Evolutionary conservation across 73 alveolate genomes (phyloP), one percentile per base, ranked within the genome.

Genomic region (Durusdinium trenchii): DNA sequence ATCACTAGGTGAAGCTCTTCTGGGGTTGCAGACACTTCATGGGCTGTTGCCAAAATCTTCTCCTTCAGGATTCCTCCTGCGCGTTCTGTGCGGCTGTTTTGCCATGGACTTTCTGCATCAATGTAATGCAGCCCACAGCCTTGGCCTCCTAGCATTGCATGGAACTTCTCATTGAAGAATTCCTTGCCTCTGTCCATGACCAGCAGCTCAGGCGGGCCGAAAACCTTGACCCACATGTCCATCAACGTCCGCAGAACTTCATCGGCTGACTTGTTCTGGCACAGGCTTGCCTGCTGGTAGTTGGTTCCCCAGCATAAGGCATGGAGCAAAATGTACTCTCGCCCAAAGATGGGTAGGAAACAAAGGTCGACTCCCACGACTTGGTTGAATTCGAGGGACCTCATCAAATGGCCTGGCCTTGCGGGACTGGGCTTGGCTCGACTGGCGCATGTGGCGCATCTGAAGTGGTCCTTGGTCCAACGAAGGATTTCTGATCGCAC

Each of bases 301-400:
- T 51, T 51, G 50, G 75, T 50, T 9, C 93, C 93, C 51, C 71
- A 51, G 50, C 71, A 48, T 10, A 82, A 36, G 43, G n/a, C 6
- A 18, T 48, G 12, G 43, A 82, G 35, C 3, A 82, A 6, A 2
- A n/a, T 47, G 36, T 16, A 5, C 36, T 28, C 12, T 0, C 20
- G 51, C 3, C 50, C 93, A 0, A 23, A 4, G 50, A 28, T 10
- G 2, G 26, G 16, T 20, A 82, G 30, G 50, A 35, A 82, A 35
- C 45, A 47, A 32, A 82, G 50, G 73, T 82, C 93, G 36, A 82
- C 40, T 20, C 75, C 93, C 1, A 82, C 93, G 6, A 82, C 71
- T 3, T 7, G 36, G 50, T 82, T 82, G n/a, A 82, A 82, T 48
- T 82, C 93, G 51, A 82, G 69, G 3, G 93, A 69, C 3, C 71